phyloP scores from a whole-genome alignment of 768 basidiomycete species.

The Floccularia luteovirens region DNA sequence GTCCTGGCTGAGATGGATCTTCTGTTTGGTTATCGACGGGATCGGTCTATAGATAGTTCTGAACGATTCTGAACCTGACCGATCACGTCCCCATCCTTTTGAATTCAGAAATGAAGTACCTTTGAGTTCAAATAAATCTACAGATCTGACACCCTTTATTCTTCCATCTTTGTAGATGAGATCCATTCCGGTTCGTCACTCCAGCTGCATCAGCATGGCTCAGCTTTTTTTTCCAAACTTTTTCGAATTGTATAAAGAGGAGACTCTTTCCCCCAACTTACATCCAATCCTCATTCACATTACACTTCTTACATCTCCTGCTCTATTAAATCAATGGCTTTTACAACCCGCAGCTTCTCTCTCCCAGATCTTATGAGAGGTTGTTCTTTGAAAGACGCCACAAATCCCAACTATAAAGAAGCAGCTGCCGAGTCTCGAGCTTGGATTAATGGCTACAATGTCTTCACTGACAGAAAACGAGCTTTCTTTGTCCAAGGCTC shows the following conservation, averaged over 20 bases:
- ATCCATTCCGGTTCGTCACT: no score
- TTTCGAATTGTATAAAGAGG: not conserved
- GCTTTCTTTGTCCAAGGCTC: slow-evolving; percentile 57
- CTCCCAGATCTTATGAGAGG: slow-evolving; percentile 50
- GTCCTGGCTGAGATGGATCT: no score
- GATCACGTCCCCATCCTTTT: no score
- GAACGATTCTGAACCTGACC: no score
- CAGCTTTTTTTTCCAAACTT: not conserved
- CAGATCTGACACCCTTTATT: no score
- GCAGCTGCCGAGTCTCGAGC: slow-evolving; percentile 49
- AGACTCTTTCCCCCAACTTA: not conserved
- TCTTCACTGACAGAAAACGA: slow-evolving; percentile 53
- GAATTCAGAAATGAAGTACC: no score
- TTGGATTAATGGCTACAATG: slow-evolving; percentile 55
- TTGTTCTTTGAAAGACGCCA: slow-evolving; percentile 38
- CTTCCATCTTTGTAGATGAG: no score
- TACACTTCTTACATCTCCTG: not conserved
- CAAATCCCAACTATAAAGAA: slow-evolving; percentile 49
- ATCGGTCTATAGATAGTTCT: no score
- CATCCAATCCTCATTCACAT: not conserved
- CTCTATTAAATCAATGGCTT: not conserved
- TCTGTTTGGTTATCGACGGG: no score
- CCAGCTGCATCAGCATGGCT: not conserved
- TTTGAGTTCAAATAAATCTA: no score
- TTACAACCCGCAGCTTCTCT: slow-evolving; percentile 26